A percentile compares a stretch with the other conserved stretches of the same genome.
Evolutionary conservation across 768 basidiomycete genomes (phyloP).

Genomic region (Naganishia onofrii): DNA sequence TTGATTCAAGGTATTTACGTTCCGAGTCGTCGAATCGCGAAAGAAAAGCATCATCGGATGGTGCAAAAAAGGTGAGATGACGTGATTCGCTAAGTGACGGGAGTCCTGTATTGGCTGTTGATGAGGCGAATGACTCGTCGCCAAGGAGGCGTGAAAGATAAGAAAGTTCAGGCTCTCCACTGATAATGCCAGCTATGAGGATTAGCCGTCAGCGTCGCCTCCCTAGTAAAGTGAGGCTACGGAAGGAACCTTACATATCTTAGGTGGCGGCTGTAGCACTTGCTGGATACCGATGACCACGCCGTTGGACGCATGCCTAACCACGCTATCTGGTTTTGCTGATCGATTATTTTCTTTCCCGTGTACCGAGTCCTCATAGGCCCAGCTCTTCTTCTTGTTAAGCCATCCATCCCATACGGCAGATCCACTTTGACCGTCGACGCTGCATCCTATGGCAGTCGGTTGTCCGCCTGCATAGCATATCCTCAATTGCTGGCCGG

Average conservation of each 20-base stretch:
- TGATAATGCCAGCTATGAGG: neutral
- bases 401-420: slow-evolving; percentile 45
- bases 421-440: slow-evolving; percentile 72
- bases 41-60: slow-evolving; percentile 75
- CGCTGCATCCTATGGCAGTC: slow-evolving; percentile 59
- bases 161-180: slow-evolving; percentile 61
- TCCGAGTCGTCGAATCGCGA: slow-evolving; percentile 71
- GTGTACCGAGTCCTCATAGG: neutral
- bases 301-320: slow-evolving; percentile 68
- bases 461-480: slow-evolving; percentile 53
- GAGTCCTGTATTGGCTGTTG: slow-evolving; percentile 40
- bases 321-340: slow-evolving; percentile 58
- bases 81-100: slow-evolving; percentile 57
- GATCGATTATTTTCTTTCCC: slow-evolving; percentile 18
- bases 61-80: slow-evolving; percentile 83
- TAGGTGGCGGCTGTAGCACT: slow-evolving; percentile 70
- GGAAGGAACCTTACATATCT: slow-evolving; percentile 62
- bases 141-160: slow-evolving; percentile 59
- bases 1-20: slow-evolving; percentile 80
- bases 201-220: neutral
- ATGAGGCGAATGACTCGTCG: slow-evolving; percentile 10
- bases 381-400: neutral
- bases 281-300: slow-evolving; percentile 69
- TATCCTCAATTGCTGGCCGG: slow-evolving; percentile 76
- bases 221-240: neutral